Conservation (phyloP, 306 rosid species). For the Castanopsis chinensis region DNA sequence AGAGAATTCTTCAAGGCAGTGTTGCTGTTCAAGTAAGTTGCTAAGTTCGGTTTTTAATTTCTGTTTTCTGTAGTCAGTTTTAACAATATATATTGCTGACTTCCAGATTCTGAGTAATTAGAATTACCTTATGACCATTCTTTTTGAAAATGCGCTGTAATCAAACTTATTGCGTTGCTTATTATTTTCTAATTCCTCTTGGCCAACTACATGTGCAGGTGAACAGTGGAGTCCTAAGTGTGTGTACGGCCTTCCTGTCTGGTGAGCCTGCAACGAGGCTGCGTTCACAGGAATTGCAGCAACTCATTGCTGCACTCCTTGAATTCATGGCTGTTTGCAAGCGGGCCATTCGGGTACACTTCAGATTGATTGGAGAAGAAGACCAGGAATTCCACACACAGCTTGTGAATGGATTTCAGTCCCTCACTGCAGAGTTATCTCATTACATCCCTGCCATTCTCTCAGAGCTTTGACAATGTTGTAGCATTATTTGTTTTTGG, state of each 20-base stretch:
- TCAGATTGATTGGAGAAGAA: conserved; percentile 92
- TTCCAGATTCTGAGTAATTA: not conserved
- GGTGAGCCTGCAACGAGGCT: conserved; percentile 97
- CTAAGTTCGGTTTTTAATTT: not conserved
- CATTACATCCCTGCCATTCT: conserved; percentile 97
- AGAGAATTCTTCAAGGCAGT: conserved; percentile 99
- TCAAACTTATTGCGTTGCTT: not conserved
- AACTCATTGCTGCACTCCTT: conserved; percentile 95
- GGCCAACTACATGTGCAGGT: conserved; percentile 51
- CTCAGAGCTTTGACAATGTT: conserved; percentile 66
- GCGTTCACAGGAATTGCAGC: conserved; percentile 96
- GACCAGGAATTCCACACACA: conserved; percentile 99
- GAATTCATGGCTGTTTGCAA: conserved; percentile 99
- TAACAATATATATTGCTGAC: not conserved
- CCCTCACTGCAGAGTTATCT: conserved; percentile 90
- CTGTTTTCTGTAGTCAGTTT: not conserved
- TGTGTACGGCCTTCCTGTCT: conserved; percentile 95
- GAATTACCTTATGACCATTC: not conserved
- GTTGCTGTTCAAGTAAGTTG: conserved; percentile 89
- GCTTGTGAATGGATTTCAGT: conserved; percentile 95
- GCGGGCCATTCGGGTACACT: conserved; percentile 94
- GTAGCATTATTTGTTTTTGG: conserved; percentile 21
- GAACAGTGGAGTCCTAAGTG: conserved; percentile 93
- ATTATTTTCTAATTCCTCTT: conserved; percentile 10
- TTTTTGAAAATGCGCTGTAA: too few species aligned